phyloP scores from a whole-genome alignment of 768 basidiomycete species.

The Termitomyces bulborhizus region DNA sequence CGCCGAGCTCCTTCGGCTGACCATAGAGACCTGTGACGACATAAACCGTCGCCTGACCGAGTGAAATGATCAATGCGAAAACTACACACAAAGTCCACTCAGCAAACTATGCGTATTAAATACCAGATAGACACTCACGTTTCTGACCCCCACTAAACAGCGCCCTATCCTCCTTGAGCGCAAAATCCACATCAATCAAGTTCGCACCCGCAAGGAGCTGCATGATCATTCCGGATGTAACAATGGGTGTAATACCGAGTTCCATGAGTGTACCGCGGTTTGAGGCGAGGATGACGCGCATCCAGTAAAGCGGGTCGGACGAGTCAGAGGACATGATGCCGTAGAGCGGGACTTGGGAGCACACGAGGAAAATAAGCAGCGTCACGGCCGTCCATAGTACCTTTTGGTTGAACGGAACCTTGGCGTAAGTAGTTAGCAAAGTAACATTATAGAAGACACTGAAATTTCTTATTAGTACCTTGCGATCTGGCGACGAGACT shows the following conservation, averaged over 20 bases:
- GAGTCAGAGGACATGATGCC: constrained; percentile 99
- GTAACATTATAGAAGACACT: no score
- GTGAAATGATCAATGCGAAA: constrained; percentile 92
- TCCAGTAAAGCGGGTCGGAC: constrained; percentile 98
- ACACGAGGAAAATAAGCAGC: constrained; percentile 98
- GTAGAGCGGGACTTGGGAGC: constrained; percentile 98
- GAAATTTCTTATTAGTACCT: constrained; percentile 39
- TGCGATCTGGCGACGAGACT: constrained; percentile 96
- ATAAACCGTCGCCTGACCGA: constrained; percentile 96
- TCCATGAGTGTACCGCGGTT: constrained; percentile 99
- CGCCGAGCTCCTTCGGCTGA: constrained; percentile 86
- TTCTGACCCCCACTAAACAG: constrained; percentile 97
- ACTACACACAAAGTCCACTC: constrained; percentile 39
- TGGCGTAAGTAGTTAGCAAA: neutral
- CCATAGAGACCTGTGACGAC: constrained; percentile 97
- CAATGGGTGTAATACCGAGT: constrained; percentile 94
- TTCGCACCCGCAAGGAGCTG: constrained; percentile 97
- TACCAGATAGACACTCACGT: constrained; percentile 46
- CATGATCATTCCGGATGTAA: constrained; percentile 99
- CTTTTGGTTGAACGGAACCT: constrained; percentile 99
- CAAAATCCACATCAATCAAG: constrained; percentile 96
- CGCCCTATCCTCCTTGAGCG: constrained; percentile 93
- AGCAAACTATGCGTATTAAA: no score
- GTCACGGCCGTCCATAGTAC: constrained; percentile 98
- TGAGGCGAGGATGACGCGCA: constrained; percentile 98